Conservation (phyloP, 2,329 filamentous ascomycete species). For the Tolypocladium ovalisporum region DNA sequence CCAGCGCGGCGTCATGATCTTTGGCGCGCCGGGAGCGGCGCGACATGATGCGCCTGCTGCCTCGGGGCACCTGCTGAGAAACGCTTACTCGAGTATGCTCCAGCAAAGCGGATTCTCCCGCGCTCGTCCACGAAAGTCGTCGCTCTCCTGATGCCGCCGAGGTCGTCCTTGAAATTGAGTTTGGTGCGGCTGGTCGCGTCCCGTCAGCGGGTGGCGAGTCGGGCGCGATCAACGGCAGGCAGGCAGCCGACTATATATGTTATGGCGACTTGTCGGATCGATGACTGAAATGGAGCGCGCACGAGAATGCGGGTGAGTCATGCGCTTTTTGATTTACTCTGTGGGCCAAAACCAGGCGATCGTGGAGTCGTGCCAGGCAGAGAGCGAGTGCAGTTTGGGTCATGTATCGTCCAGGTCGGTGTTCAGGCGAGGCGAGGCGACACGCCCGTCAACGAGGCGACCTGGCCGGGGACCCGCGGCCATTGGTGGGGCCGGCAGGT, state of each 20-base stretch:
- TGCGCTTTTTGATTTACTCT: background rate
- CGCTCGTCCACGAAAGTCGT: background rate
- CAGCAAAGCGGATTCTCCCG: background rate
- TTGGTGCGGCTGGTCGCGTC: background rate
- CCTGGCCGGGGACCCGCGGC: background rate
- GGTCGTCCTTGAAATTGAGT: background rate
- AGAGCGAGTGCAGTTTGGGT: background rate
- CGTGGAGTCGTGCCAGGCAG: background rate
- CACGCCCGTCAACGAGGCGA: background rate
- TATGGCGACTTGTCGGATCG: background rate
- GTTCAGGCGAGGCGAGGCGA: background rate
- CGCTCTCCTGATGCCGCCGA: background rate
- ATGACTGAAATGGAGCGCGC: background rate
- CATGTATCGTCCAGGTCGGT: background rate
- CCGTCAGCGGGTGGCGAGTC: background rate
- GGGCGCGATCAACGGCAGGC: background rate
- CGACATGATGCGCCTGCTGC: constrained; percentile 1
- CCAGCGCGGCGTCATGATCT: constrained; percentile 2
- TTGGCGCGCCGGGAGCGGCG: background rate
- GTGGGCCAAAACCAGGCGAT: background rate
- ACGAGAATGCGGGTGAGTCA: background rate
- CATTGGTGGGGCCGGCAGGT: background rate
- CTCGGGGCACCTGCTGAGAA: background rate
- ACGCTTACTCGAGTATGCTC: background rate
- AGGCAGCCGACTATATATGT: background rate